Conservation (phyloP, 441 rosid species). For the Theobroma grandiflorum region DNA sequence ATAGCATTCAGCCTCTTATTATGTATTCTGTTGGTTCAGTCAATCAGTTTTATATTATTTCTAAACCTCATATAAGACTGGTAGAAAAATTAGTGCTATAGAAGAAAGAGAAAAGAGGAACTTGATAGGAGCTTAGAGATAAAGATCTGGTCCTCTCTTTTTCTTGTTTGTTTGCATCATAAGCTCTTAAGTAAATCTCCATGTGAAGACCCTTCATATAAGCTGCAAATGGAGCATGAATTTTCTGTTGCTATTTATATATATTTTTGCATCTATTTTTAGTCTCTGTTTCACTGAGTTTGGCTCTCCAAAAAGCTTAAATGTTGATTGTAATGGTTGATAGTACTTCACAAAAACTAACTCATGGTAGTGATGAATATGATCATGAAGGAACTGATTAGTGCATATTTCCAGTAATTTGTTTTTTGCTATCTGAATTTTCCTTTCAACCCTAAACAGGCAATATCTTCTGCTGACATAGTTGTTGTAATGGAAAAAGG, state of each 20-base stretch:
- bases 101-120: background rate
- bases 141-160: background rate
- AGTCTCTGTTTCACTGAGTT: constrained; percentile 7
- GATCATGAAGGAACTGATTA: constrained; percentile 1
- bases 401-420: constrained; percentile 14
- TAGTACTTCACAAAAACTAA: background rate
- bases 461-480: constrained; percentile 83
- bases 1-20: background rate
- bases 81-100: background rate
- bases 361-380: background rate
- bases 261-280: background rate
- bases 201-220: too few relatives aligned
- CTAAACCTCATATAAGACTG: background rate
- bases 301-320: background rate
- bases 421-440: background rate
- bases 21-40: background rate
- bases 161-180: too few relatives aligned
- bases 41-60: background rate
- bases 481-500: constrained; percentile 91
- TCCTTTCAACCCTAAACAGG: constrained; percentile 52
- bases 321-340: constrained; percentile 12
- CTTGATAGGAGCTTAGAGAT: background rate
- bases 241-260: background rate
- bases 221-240: background rate
- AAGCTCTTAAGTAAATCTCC: too few relatives aligned